These are phyloP conservation scores for Rosellinia necatrix DNA, from an alignment of 2,329 filamentous ascomycete species.

Conservation along the genomic window DNA sequence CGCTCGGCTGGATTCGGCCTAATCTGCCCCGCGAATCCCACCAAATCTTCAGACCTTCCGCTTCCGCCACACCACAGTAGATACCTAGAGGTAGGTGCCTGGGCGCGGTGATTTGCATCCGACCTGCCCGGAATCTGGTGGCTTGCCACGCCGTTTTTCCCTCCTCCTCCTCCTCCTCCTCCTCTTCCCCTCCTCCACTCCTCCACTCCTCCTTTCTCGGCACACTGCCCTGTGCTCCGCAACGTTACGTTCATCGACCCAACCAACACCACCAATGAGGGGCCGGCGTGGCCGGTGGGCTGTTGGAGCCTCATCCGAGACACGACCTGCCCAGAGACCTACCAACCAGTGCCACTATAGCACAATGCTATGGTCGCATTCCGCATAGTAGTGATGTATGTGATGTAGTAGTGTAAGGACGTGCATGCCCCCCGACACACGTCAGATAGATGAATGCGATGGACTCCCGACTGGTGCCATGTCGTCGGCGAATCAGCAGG, in stretches of 20 bases:
- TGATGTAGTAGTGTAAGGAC: too few species aligned
- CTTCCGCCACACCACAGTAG: slow-evolving; percentile 9
- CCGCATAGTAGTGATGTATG: not conserved
- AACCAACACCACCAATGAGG: slow-evolving; percentile 6
- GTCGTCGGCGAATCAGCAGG: slow-evolving; percentile 13
- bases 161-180: not conserved
- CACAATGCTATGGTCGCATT: slow-evolving; percentile 26
- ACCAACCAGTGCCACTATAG: slow-evolving; percentile 14
- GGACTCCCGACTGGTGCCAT: not conserved
- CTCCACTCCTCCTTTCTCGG: not conserved
- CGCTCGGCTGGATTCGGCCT: slow-evolving; percentile 21
- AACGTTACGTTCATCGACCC: slow-evolving; percentile 38
- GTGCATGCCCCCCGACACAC: not conserved
- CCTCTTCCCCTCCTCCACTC: not conserved
- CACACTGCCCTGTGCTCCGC: slow-evolving; percentile 27
- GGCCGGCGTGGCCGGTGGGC: slow-evolving; percentile 12
- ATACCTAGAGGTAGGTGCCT: too few species aligned
- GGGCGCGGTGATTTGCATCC: slow-evolving; percentile 11
- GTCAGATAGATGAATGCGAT: slow-evolving; percentile 21
- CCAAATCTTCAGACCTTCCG: slow-evolving; percentile 21
- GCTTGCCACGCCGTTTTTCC: not conserved
- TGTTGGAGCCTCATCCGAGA: slow-evolving; percentile 33
- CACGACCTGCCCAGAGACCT: slow-evolving; percentile 23
- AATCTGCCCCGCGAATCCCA: slow-evolving; percentile 21
- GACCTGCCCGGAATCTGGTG: too few species aligned